phyloP scores from a whole-genome alignment of 2,329 filamentous ascomycete species.

The Talaromyces rugulosus region DNA sequence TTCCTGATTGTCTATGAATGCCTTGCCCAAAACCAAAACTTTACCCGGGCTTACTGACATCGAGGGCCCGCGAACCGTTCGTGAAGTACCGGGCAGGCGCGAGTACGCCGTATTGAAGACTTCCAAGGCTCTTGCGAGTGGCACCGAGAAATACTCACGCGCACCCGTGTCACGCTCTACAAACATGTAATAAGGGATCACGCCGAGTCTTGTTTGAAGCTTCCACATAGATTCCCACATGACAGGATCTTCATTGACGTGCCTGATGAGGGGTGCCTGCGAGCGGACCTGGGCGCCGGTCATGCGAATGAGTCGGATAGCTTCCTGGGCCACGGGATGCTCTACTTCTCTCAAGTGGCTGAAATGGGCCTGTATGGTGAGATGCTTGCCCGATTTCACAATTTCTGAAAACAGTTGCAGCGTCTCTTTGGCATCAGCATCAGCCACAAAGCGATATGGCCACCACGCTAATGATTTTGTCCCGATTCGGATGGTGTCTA shows the following conservation, averaged over 20 bases:
- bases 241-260: not conserved
- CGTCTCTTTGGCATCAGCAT: not conserved
- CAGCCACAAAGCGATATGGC: not conserved
- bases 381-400: not conserved
- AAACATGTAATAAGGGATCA: slow-evolving; percentile 5
- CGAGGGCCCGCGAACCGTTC: slow-evolving; percentile 4
- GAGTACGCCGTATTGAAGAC: slow-evolving; percentile 7
- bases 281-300: not conserved
- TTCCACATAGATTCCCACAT: not conserved
- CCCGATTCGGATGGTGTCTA: not conserved
- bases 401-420: not conserved
- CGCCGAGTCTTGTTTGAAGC: not conserved
- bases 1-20: not conserved
- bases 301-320: not conserved
- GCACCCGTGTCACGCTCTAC: slow-evolving; percentile 9
- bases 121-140: slow-evolving; percentile 1
- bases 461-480: not conserved
- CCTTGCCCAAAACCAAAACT: slow-evolving; percentile 4
- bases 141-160: slow-evolving; percentile 5
- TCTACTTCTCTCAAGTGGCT: not conserved
- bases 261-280: not conserved
- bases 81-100: slow-evolving; percentile 1
- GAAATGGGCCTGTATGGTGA: not conserved
- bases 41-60: slow-evolving; percentile 8
- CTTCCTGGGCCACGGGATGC: not conserved